Evolutionary conservation across 176 grass and related monocot genomes (phyloP).

Genomic region (Aegilops speltoides): DNA sequence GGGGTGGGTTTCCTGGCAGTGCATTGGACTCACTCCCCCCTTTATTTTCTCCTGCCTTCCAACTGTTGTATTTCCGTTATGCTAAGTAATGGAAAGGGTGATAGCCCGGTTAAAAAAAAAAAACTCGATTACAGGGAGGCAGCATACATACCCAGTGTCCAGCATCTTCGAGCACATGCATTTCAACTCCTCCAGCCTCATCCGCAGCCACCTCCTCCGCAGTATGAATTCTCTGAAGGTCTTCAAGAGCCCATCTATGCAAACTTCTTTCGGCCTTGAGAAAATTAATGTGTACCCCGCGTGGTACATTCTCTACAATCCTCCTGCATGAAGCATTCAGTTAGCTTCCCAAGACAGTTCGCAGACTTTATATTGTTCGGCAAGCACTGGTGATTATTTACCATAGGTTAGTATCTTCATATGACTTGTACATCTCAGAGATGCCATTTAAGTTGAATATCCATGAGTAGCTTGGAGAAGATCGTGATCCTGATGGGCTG

Average conservation of each 20-base stretch:
- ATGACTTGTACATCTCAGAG: slow-evolving; percentile 88
- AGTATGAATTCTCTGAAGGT: slow-evolving; percentile 78
- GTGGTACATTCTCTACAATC: slow-evolving; percentile 86
- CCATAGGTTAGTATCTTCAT: slow-evolving; percentile 97
- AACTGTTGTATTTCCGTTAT: too few species aligned
- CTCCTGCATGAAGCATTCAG: slow-evolving; percentile 42
- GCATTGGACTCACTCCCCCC: too few species aligned
- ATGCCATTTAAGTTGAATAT: slow-evolving; percentile 90
- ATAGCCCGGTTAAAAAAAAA: too few species aligned
- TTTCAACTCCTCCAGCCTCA: slow-evolving; percentile 86
- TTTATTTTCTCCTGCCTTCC: too few species aligned
- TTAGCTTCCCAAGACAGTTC: neutral
- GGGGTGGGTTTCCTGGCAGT: too few species aligned
- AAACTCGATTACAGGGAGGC: neutral
- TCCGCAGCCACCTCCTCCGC: slow-evolving; percentile 83
- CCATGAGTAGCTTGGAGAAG: slow-evolving; percentile 71
- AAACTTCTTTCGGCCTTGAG: slow-evolving; percentile 98
- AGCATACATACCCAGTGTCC: slow-evolving; percentile 79
- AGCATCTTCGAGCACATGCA: slow-evolving; percentile 96
- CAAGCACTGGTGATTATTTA: slow-evolving; percentile 5
- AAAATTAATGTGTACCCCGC: slow-evolving; percentile 88
- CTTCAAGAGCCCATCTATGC: slow-evolving; percentile 98
- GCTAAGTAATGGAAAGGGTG: too few species aligned
- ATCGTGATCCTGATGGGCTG: slow-evolving; percentile 31
- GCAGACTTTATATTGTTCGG: neutral